Evolutionary conservation across 1,139 yeast species (phyloP).

Genomic region (Diutina ranongensis): DNA sequence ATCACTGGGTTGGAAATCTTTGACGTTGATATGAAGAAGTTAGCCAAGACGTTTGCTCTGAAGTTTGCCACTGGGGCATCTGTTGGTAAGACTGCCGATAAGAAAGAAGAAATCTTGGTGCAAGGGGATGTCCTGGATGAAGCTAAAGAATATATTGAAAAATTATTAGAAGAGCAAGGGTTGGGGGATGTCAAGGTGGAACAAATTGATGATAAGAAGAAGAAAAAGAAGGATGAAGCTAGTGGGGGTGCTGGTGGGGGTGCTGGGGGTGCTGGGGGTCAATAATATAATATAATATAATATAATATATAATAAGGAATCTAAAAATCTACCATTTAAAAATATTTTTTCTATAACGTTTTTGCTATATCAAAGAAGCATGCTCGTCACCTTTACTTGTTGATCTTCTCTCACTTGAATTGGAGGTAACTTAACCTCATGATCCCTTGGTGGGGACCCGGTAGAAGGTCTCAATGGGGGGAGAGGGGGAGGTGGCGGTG

Average conservation of each 20-base stretch:
- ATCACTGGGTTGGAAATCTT: slow-evolving; percentile 83
- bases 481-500: background rate
- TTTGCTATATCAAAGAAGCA: background rate
- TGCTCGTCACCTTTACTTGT: background rate
- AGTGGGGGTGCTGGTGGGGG: slow-evolving; percentile 8
- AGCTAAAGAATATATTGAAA: slow-evolving; percentile 66
- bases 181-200: slow-evolving; percentile 79
- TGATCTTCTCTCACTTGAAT: slow-evolving; percentile 1
- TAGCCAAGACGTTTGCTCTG: slow-evolving; percentile 85
- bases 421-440: background rate
- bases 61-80: slow-evolving; percentile 96
- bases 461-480: background rate
- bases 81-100: slow-evolving; percentile 85
- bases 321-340: background rate
- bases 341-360: background rate
- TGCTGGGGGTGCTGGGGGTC: background rate
- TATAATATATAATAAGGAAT: background rate
- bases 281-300: background rate
- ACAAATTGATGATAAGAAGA: slow-evolving; percentile 70
- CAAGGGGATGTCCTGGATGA: slow-evolving; percentile 96
- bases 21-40: slow-evolving; percentile 79
- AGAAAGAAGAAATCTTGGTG: slow-evolving; percentile 81
- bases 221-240: slow-evolving; percentile 36
- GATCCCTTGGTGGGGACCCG: too few relatives aligned
- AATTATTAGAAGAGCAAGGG: slow-evolving; percentile 71